phyloP scores from a whole-genome alignment of 83 land plant species.

The Thuja plicata region DNA sequence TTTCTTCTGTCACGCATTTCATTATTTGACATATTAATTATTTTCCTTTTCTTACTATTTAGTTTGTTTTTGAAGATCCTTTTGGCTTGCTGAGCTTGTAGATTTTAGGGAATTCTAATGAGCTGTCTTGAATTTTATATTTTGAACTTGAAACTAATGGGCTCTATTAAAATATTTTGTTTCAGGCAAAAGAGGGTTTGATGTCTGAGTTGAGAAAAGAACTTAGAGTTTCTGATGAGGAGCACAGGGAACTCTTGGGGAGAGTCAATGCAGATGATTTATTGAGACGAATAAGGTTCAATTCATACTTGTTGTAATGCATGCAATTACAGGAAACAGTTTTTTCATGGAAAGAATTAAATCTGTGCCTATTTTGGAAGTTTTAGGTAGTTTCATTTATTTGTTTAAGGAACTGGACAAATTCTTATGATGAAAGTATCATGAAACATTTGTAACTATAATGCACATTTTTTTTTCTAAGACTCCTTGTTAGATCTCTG shows the following conservation, averaged over 20 bases:
- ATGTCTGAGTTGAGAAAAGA: slow-evolving; percentile 86
- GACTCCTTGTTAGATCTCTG: neutral
- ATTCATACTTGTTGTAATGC: neutral
- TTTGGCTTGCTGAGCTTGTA: neutral
- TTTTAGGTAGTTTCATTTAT: neutral
- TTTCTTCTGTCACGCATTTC: neutral
- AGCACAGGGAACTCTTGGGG: slow-evolving; percentile 73
- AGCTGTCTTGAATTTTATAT: neutral
- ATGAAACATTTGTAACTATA: neutral
- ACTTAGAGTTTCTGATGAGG: slow-evolving; percentile 88
- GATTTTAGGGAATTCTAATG: neutral
- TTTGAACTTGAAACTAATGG: neutral
- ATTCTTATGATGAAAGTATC: neutral
- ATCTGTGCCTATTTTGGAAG: neutral
- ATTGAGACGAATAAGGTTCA: slow-evolving; percentile 60
- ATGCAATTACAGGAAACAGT: neutral
- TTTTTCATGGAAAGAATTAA: too few species aligned
- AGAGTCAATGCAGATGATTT: slow-evolving; percentile 68
- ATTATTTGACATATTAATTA: neutral
- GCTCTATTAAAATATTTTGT: neutral
- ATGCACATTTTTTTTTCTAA: neutral
- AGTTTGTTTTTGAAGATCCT: neutral
- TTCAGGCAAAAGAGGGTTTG: slow-evolving; percentile 73
- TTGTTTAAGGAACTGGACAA: neutral
- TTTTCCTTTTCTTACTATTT: neutral